phyloP scores from a whole-genome alignment of 305 asterid genomes.

The Solanum hybrid region DNA sequence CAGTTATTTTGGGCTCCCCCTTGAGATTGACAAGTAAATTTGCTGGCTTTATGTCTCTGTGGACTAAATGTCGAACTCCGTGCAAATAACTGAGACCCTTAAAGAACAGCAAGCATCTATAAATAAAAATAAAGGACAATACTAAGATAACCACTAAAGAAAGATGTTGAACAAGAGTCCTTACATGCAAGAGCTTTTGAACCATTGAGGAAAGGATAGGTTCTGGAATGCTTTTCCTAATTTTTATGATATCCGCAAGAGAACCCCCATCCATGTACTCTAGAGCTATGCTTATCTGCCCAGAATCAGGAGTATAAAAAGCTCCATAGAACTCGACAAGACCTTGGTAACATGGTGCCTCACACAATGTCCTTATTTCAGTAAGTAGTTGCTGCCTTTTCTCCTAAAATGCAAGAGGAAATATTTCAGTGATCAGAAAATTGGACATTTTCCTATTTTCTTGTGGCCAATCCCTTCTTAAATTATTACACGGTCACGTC shows the following conservation, averaged over 20 bases:
- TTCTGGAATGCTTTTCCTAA: constrained; percentile 65
- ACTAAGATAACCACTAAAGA: background rate
- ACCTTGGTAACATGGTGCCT: constrained; percentile 80
- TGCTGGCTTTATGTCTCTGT: constrained; percentile 97
- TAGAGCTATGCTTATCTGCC: constrained; percentile 93
- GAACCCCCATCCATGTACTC: constrained; percentile 99
- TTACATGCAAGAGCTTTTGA: constrained; percentile 71
- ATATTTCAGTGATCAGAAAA: constrained; percentile 1
- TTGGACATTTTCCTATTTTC: background rate
- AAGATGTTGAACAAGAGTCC: constrained; percentile 14
- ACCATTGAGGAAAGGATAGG: constrained; percentile 70
- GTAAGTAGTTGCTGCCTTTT: constrained; percentile 91
- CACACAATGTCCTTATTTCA: constrained; percentile 85
- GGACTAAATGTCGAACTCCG: constrained; percentile 89
- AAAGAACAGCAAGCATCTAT: constrained; percentile 15
- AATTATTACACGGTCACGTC: background rate
- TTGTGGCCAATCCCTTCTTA: background rate
- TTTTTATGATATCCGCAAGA: constrained; percentile 63
- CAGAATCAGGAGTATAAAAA: constrained; percentile 91
- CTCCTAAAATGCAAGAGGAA: constrained; percentile 48
- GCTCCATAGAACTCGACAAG: constrained; percentile 94
- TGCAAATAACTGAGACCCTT: constrained; percentile 91
- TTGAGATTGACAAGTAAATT: constrained; percentile 84
- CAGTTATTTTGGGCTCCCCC: constrained; percentile 96
- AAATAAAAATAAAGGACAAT: background rate